Evolutionary conservation across 495 filamentous ascomycete genomes (phyloP), one percentile per base, ranked within the genome.

Genomic region (Aspergillus heteromorphus): DNA sequence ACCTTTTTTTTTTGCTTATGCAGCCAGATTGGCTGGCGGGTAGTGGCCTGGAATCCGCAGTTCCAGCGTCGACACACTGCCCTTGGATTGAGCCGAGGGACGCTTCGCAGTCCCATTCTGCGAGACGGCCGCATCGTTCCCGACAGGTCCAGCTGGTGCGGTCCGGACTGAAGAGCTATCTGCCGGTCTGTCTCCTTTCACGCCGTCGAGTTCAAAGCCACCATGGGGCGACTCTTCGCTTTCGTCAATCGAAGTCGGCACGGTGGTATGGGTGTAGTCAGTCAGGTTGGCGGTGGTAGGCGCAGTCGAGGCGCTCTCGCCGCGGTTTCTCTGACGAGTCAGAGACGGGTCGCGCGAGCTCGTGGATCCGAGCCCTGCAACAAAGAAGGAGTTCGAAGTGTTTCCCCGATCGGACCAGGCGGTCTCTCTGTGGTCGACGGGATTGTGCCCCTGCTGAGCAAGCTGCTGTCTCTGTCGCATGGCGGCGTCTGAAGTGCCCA

Each of bases 21-120:
- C 68, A 0, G 64, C 56, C 50, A 72, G 59, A 55, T 68, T 65
- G 47, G 66, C 62, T 13, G 60, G 69, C 10, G 72, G 72, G 47
- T 53, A 75, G 40, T 63, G 67, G 17, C 72, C 72, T 0, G 72
- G 72, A n/a, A 75, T 73, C 43, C 67, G 64, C 59, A 69, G 54
- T 45, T 69, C 71, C 31, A 73, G 45, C 0, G 62, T 61, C 5
- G 68, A 67, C 9, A 60, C 41, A 21, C 64, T 67, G 43, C 61
- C 65, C 58, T 73, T 71, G 29, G 56, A 58, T 31, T 64, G 41
- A 17, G 55, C 58, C 0, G 56, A 23, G 29, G 63, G 49, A 17
- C 58, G 65, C 21, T 42, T 57, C 21, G 13, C 43, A 29, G 21
- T 27, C 13, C 43, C 43, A 27, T 47, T 47, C 6, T 29, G 43